Base-by-base conservation (phyloP, 441 rosid species). In the Omphalea diandra region DNA sequence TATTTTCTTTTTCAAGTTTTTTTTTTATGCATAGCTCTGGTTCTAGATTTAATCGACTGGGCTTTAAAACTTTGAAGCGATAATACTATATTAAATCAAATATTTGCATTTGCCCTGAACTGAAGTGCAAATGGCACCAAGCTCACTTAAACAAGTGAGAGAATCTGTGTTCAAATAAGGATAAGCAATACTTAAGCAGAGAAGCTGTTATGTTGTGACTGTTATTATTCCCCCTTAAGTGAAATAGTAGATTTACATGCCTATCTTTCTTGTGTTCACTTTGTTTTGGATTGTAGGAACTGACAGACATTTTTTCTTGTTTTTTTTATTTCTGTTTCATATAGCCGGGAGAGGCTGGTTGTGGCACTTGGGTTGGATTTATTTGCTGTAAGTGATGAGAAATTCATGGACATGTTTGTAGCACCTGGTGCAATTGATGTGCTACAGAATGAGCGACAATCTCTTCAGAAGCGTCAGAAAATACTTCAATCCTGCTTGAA, bases 331-430 rank as follows among this genome's bases (percentile, higher is more conserved):
- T 35, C n/a, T 77, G 63, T 38, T 77, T 58, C 57, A 58, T 38
- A 47, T 60, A 94, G 98, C 82, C 97, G 91, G 58, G 94, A 91
- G 24, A 78, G 87, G 41, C 75, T 72, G 12, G 75, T 72, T 36
- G 65, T 65, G 57, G 70, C 69, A 9, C 66, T 72, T 10, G 96
- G 96, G 3, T 69, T 91, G 83, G 97, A 94, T 73, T 59, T 94
- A 73, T 94, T 94, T 47, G 97, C 96, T 0, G 96, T 87, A 36
- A 90, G 81, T 46, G 97, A 91, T 36, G 98, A 87, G 49, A 90
- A 79, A 77, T 94, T 94, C 84, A 90, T 87, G 97, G 97, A 94
- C 83, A 86, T 94, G 93, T 94, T 91, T 62, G 91, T 85, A 31
- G 94, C 94, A 44, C 97, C 98, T 12, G 97, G 90, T 40, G 97